Evolutionary conservation across 768 basidiomycete species (phyloP), one percentile per base, ranked within the genome.

Genomic region (Lentinula aciculospora): DNA sequence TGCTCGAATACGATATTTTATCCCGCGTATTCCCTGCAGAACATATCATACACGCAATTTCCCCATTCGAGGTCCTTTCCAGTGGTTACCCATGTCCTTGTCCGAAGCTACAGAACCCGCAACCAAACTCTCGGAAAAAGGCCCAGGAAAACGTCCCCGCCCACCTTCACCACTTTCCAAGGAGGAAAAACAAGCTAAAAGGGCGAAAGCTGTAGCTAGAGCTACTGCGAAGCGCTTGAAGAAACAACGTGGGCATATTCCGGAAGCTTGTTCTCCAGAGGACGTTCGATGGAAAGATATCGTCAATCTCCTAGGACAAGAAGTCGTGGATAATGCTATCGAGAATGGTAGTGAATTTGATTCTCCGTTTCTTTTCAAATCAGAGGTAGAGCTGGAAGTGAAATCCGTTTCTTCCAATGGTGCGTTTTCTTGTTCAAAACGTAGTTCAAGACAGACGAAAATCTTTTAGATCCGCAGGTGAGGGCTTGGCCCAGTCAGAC

Each of bases 251-350:
- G 56, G 29, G 7, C 56, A 57, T 34, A 10, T 57, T 15, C 56
- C 56, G 27, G 91, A 91, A 48, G 74, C 81, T 0, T 88, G 80
- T 64, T 87, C 91, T 2, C 62, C 81, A 15, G 88, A 86, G 23
- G 91, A 94, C 64, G 88, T 94, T 10, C 72, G 90, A 28, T 84
- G 81, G 71, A 81, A 77, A 49, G 93, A 97, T 58, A 79, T 94
- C 23, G 66, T 81, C 29, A 76, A 74, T 2, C 73, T 94, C 3
- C 73, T 97, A 2, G 92, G 92, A 1, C 55, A 72, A 45, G 81
- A 83, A 15, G 72, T 71, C 7, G 82, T 88, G 0, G 76, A 82
- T 27, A 67, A 71, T 13, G 74, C 81, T 3, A 67, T 81, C 2
- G 74, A 73, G 21, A 74, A 77, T 0, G 80, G 79, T 5, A 68